Evolutionary conservation across 2,329 filamentous ascomycete species (phyloP).

Genomic region (Aspergillus uvarum): DNA sequence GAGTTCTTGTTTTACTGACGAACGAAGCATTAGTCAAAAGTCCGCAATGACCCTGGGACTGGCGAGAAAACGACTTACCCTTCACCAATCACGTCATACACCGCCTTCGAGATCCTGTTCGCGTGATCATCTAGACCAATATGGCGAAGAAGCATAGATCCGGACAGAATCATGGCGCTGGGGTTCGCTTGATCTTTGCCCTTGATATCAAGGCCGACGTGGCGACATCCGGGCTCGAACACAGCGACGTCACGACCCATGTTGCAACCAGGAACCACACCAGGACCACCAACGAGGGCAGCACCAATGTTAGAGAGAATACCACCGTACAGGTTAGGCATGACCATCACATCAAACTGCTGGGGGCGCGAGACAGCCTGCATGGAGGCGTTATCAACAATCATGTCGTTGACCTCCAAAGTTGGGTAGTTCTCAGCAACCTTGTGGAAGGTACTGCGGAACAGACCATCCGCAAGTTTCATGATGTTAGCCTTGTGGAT

Average conservation of each 20-base stretch:
- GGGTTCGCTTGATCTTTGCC: slow-evolving; percentile 99
- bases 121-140: slow-evolving; percentile 96
- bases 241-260: slow-evolving; percentile 98
- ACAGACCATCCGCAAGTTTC: slow-evolving; percentile 98
- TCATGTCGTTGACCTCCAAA: slow-evolving; percentile 97
- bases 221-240: slow-evolving; percentile 98
- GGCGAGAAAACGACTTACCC: slow-evolving; percentile 60
- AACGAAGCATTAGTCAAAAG: slow-evolving; percentile 42
- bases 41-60: neutral
- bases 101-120: slow-evolving; percentile 87
- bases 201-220: slow-evolving; percentile 99
- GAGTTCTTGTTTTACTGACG: slow-evolving; percentile 76
- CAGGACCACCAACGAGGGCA: slow-evolving; percentile 92
- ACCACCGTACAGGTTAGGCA: slow-evolving; percentile 98
- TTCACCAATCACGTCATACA: slow-evolving; percentile 80
- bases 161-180: slow-evolving; percentile 89
- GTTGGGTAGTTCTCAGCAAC: slow-evolving; percentile 94
- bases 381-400: slow-evolving; percentile 99
- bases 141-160: slow-evolving; percentile 95
- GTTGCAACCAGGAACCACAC: slow-evolving; percentile 97
- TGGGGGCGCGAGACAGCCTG: slow-evolving; percentile 94
- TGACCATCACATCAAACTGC: slow-evolving; percentile 99
- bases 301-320: slow-evolving; percentile 99
- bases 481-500: slow-evolving; percentile 99
- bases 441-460: slow-evolving; percentile 95